Percentiles rank a stretch among this genome's conserved stretches.
Conservation (phyloP, 371 early-diverging fungal species). For the Encephalitozoon hellem region DNA sequence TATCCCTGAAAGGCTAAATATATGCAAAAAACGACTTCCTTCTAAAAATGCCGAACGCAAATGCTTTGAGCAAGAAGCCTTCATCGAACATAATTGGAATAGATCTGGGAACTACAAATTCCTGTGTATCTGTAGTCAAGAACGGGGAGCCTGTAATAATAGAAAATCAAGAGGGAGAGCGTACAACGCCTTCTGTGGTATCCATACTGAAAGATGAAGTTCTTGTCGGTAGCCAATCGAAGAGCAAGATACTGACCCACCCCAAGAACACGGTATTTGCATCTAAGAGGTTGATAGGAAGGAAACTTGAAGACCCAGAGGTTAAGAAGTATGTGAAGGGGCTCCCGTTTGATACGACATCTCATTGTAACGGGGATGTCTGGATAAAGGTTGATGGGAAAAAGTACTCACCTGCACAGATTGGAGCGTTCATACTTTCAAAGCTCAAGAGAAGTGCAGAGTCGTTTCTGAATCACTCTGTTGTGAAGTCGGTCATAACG, state of each 20-base stretch:
- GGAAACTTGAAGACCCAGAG: slow-evolving; percentile 73
- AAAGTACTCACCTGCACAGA: slow-evolving; percentile 83
- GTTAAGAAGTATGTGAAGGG: slow-evolving; percentile 75
- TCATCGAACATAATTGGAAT: slow-evolving; percentile 71
- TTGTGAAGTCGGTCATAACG: slow-evolving; percentile 82
- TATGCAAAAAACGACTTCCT: neutral
- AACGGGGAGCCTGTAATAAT: slow-evolving; percentile 86
- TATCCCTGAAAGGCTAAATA: neutral
- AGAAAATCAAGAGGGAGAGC: slow-evolving; percentile 82
- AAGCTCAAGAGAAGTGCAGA: slow-evolving; percentile 90
- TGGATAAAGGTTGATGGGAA: slow-evolving; percentile 85
- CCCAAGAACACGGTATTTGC: slow-evolving; percentile 83
- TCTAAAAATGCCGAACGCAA: neutral
- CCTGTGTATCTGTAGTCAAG: slow-evolving; percentile 90
- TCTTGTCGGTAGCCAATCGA: slow-evolving; percentile 85
- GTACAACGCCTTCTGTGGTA: slow-evolving; percentile 92
- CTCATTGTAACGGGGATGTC: slow-evolving; percentile 84
- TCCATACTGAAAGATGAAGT: slow-evolving; percentile 64
- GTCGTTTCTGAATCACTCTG: slow-evolving; percentile 61
- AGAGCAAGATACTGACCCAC: slow-evolving; percentile 77
- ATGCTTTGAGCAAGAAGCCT: neutral
- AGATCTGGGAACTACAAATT: slow-evolving; percentile 98
- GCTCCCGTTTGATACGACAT: slow-evolving; percentile 77
- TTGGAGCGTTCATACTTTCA: slow-evolving; percentile 78
- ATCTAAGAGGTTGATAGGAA: slow-evolving; percentile 86